Base-by-base conservation (phyloP, 495 filamentous ascomycete genomes). In the Hypoxylon lienhwacheense region DNA sequence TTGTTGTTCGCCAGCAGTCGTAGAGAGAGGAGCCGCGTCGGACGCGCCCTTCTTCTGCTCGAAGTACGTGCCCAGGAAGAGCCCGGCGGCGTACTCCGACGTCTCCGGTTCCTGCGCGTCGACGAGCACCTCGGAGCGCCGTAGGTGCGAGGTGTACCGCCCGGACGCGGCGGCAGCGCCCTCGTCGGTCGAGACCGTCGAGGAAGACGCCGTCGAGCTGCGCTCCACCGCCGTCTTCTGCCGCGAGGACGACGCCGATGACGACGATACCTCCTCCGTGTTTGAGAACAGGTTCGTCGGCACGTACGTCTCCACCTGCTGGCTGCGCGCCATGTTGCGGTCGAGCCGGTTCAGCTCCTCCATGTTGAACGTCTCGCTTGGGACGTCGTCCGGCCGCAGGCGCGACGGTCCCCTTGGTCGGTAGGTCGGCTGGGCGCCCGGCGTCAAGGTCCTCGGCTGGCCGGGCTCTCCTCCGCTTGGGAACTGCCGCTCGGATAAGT, bases 211-310 rank as follows among this genome's bases (percentile, higher is more conserved):
- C n/a, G n/a, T 62, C 37, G 65, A 67, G 26, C 24, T 54, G 22
- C 61, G 61, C 8, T 65, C 65, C 12, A 49, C 48, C 17, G 55
- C 43, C 11, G 61, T 61, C 29, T 36, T 59, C 22, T 52, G 55
- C 19, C 47, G 65, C 19, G 65, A 64, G 11, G 65, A 65, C n/a
- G 15, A 16, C 32, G 54, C 54, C 4, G 60, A 59, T 2, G 60
- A 63, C 35, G n/a, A n/a, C n/a, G n/a, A n/a, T n/a, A n/a, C n/a
- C n/a, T n/a, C n/a, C n/a, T 59, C 49, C 16, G 42, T 19, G 20
- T 54, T 62, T 4, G 62, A 65, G 26, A 52, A 63, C 8, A 62
- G 65, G 42, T 64, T 57, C 1, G 62, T 61, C 3, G 65, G 65
- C 1, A 65, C 21, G 31, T 67, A 67, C 3, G 59, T 65, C 51